Evolutionary conservation across 2,329 filamentous ascomycete genomes (phyloP), one percentile per base, ranked within the genome.

Genomic region (Colletotrichum shisoi): DNA sequence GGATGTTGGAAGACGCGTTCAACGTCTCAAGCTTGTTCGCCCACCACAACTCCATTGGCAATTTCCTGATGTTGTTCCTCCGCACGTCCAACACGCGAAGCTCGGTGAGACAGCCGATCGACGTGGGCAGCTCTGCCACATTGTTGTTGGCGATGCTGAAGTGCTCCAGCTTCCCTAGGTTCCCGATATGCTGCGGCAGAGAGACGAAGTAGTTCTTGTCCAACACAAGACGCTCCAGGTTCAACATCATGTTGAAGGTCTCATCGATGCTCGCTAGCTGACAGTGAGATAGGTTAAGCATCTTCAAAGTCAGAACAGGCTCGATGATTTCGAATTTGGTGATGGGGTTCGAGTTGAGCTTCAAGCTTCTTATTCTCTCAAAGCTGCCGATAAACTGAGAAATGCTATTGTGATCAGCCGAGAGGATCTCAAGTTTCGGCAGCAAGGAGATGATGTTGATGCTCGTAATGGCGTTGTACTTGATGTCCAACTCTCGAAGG

Each of bases 161-260:
- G 77, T 96, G 90, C 74, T 98, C 94, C 37, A 99, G 82, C 71
- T 88, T 91, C 70, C 87, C 88, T 51, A 99, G 81, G 70, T 90
- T 91, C 17, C 94, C 94, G 67, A 99, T 91, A 69, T 96, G 90
- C 62, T 87, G 85, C 0, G 94, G 95, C 27, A 99, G 81, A 0
- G 92, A 94, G 0, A 95, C 93, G 72, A 99, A 96, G 76, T 97
- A 96, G 74, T 99, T 99, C 76, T 92, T 94, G 79, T 97, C 94
- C 61, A 99, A 83, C 19, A 94, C 90, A 24, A 99, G 84, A 73
- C 94, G 93, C 65, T 94, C 92, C 51, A 99, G 79, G 72, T 93
- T 95, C 9, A 91, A 86, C 80, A 98, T 89, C 74, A 94, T 93
- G 71, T 91, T 89, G 75, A 97, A 98, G 15, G 94, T 86, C 52